phyloP scores from a whole-genome alignment of 108 stramenopile genomes.

The Fistulifera pelliculosa region DNA sequence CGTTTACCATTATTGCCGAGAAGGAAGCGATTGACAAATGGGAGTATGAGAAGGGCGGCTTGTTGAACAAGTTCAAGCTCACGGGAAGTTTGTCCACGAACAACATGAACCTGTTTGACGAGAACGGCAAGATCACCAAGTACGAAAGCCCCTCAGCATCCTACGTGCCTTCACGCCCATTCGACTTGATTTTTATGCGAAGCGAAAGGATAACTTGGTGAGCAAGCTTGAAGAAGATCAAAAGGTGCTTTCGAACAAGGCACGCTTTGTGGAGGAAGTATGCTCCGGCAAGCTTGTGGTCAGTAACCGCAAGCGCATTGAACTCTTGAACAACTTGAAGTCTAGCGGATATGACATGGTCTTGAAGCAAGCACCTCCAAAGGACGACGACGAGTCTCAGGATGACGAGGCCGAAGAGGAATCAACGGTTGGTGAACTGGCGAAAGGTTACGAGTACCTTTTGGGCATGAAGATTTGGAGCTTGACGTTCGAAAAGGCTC shows the following conservation, averaged over 20 bases:
- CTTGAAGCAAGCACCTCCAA: conserved; percentile 4
- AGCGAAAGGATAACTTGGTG: conserved; percentile 78
- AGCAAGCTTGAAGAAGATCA: conserved; percentile 59
- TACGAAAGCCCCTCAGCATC: conserved; percentile 64
- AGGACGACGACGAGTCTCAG: conserved; percentile 12
- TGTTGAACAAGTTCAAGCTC: conserved; percentile 93
- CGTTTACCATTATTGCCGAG: conserved; percentile 79
- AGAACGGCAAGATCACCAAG: conserved; percentile 73
- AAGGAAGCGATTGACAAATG: conserved; percentile 75
- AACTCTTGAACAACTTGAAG: conserved; percentile 81
- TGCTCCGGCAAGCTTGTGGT: conserved; percentile 87
- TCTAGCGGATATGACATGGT: conserved; percentile 80
- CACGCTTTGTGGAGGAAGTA: conserved; percentile 94
- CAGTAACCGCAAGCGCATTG: conserved; percentile 84
- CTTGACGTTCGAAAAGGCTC: conserved; percentile 94
- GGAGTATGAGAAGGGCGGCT: conserved; percentile 72
- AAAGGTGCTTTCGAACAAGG: conserved; percentile 88
- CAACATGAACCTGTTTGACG: conserved; percentile 96
- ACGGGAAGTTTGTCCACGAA: conserved; percentile 68
- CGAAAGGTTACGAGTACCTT: conserved; percentile 97
- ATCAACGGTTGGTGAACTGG: conserved; percentile 51
- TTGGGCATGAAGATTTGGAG: conserved; percentile 98
- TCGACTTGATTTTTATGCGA: conserved; percentile 82
- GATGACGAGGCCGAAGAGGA: conserved; percentile 52
- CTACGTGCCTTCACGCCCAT: conserved; percentile 81